Percentiles rank a stretch among this genome's conserved stretches.
Conservation (phyloP, 768 basidiomycete genomes). For the Mycena haematopus region DNA sequence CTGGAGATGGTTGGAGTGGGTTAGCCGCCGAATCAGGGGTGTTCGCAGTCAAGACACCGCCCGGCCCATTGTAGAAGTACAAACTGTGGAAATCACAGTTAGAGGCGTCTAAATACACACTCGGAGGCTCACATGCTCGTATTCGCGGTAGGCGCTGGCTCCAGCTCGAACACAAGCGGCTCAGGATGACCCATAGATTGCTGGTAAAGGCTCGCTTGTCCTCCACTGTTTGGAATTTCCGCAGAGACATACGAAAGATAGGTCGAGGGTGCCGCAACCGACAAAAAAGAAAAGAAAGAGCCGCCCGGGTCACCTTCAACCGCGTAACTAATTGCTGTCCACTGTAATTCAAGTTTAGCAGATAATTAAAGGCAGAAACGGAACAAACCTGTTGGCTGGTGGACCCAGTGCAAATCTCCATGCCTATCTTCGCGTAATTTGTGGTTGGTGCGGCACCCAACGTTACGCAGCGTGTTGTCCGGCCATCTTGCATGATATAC, state of each 20-base stretch:
- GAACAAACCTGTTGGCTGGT: constrained; percentile 16
- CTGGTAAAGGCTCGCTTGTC: constrained; percentile 9
- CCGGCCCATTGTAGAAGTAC: constrained; percentile 12
- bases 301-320: constrained; percentile 12
- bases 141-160: constrained; percentile 13
- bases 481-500: constrained; percentile 17
- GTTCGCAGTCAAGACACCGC: constrained; percentile 15
- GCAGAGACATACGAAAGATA: constrained; percentile 17
- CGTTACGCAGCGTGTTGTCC: constrained; percentile 16
- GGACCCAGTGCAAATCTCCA: constrained; percentile 19
- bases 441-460: constrained; percentile 6
- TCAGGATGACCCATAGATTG: constrained; percentile 19
- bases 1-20: constrained; percentile 6
- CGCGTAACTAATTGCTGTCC: constrained; percentile 11
- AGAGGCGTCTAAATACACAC: constrained; percentile 9
- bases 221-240: constrained; percentile 18
- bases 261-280: constrained; percentile 13
- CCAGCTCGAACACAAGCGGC: constrained; percentile 12
- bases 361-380: constrained; percentile 11
- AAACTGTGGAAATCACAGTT: constrained; percentile 11
- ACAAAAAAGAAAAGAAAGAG: constrained; percentile 11
- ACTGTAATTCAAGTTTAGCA: constrained; percentile 10
- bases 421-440: constrained; percentile 18
- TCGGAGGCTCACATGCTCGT: constrained; percentile 10
- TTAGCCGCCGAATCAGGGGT: constrained; percentile 12